phyloP scores from a whole-genome alignment of 805 yeast species.

The Starmera caribaea region DNA sequence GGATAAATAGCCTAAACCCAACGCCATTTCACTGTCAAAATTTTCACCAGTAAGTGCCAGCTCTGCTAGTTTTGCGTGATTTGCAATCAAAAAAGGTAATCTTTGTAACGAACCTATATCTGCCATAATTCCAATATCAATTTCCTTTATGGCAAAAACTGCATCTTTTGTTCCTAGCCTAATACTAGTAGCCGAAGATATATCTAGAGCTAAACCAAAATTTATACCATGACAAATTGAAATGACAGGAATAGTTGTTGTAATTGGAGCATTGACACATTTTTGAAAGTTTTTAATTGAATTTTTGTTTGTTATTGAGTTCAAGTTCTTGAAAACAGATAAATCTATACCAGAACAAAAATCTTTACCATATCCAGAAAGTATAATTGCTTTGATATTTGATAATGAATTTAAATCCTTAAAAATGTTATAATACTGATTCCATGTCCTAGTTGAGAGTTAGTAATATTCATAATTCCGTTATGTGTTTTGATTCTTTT shows the following conservation, averaged over 20 bases:
- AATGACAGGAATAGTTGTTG: constrained; percentile 50
- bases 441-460: constrained; percentile 33
- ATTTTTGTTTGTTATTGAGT: constrained; percentile 18
- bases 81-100: constrained; percentile 42
- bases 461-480: not conserved
- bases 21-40: constrained; percentile 48
- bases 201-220: constrained; percentile 62
- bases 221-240: constrained; percentile 55
- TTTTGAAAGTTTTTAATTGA: constrained; percentile 51
- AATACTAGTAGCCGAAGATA: constrained; percentile 47
- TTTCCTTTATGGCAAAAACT: constrained; percentile 53
- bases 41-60: constrained; percentile 51
- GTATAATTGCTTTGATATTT: constrained; percentile 42
- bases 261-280: constrained; percentile 37
- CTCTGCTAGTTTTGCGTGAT: constrained; percentile 49
- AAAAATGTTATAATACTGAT: constrained; percentile 42
- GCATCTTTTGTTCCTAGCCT: constrained; percentile 46
- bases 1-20: constrained; percentile 43
- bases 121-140: constrained; percentile 65
- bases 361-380: constrained; percentile 45
- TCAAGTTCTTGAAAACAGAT: constrained; percentile 17
- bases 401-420: constrained; percentile 32
- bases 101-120: constrained; percentile 75
- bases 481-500: no score
- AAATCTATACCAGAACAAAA: constrained; percentile 64